Evolutionary conservation across 2,329 filamentous ascomycete genomes (phyloP).

Genomic region (Coniochaeta prunicola): DNA sequence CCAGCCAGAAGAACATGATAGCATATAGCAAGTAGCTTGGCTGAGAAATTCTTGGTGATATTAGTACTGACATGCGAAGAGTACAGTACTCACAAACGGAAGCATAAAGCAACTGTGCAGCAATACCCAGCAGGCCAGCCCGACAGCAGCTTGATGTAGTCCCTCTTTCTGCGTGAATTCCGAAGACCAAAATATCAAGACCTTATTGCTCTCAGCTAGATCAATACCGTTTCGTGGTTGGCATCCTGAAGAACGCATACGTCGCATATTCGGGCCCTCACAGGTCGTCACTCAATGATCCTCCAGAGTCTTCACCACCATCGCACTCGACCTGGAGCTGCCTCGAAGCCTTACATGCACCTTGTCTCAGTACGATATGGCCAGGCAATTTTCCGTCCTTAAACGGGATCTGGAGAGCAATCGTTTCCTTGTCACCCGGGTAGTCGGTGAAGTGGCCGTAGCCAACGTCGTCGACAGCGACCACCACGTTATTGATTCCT

Average conservation of each 20-base stretch:
- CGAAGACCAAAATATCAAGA: too few relatives aligned
- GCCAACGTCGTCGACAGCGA: constrained; percentile 17
- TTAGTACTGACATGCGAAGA: too few relatives aligned
- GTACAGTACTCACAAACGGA: too few relatives aligned
- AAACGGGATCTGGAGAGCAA: constrained; percentile 19
- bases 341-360: not conserved
- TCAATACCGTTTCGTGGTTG: too few relatives aligned
- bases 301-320: not conserved
- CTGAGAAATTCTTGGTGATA: too few relatives aligned
- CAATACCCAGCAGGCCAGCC: too few relatives aligned
- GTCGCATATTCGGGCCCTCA: not conserved
- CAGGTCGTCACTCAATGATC: not conserved
- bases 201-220: too few relatives aligned
- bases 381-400: constrained; percentile 11
- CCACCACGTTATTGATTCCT: constrained; percentile 11
- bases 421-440: constrained; percentile 13
- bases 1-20: not conserved
- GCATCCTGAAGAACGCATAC: not conserved
- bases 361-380: not conserved
- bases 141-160: too few relatives aligned
- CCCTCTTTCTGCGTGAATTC: too few relatives aligned
- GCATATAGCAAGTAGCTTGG: not conserved
- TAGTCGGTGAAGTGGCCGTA: constrained; percentile 19
- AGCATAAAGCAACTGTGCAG: too few relatives aligned
- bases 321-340: not conserved